These are phyloP conservation scores for Hypoxylon sp. DNA, from an alignment of 2,329 filamentous ascomycete species.

Conservation along the genomic window DNA sequence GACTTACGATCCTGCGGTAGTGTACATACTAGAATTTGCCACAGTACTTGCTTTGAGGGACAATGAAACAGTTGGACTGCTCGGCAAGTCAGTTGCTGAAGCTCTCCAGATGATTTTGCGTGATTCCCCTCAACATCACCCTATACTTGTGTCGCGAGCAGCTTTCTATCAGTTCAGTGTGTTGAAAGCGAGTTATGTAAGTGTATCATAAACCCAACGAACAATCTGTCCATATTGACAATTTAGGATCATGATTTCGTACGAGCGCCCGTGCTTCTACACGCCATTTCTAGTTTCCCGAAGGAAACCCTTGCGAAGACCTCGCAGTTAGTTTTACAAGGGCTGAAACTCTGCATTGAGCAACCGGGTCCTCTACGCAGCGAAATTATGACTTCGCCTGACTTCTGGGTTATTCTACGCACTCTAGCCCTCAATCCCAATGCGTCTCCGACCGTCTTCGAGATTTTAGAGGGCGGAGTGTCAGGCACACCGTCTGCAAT, in stretches of 20 bases:
- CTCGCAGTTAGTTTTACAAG: slow-evolving; percentile 80
- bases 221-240: slow-evolving; percentile 43
- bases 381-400: slow-evolving; percentile 94
- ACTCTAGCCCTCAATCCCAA: slow-evolving; percentile 77
- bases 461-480: slow-evolving; percentile 84
- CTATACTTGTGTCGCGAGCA: slow-evolving; percentile 84
- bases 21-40: slow-evolving; percentile 92
- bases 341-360: slow-evolving; percentile 83
- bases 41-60: slow-evolving; percentile 85
- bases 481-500: slow-evolving; percentile 82
- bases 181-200: slow-evolving; percentile 85
- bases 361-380: slow-evolving; percentile 83
- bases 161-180: slow-evolving; percentile 89
- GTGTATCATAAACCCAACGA: slow-evolving; percentile 50
- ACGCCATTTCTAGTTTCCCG: slow-evolving; percentile 89
- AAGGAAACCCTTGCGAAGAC: slow-evolving; percentile 81
- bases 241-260: slow-evolving; percentile 87
- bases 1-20: slow-evolving; percentile 84
- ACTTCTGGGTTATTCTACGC: slow-evolving; percentile 94
- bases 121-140: slow-evolving; percentile 82
- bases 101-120: slow-evolving; percentile 84
- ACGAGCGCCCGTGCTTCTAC: slow-evolving; percentile 89
- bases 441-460: slow-evolving; percentile 83
- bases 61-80: slow-evolving; percentile 74
- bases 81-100: slow-evolving; percentile 85